Conservation (phyloP, 1,139 yeast species). For the Komagataea norvegica region DNA sequence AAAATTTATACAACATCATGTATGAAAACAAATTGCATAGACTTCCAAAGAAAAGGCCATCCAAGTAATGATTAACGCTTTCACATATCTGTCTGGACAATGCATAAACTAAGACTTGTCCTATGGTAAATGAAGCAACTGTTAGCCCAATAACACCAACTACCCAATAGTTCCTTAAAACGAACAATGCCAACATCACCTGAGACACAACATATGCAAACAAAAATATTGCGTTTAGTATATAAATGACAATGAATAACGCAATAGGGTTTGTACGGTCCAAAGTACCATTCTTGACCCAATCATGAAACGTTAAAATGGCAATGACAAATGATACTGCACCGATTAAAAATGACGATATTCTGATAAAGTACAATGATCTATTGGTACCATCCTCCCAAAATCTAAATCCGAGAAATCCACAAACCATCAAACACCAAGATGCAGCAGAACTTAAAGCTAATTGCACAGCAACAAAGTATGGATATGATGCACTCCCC, state of each 20-base stretch:
- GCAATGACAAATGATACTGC: slow-evolving; percentile 62
- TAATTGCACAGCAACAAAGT: slow-evolving; percentile 76
- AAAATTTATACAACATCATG: slow-evolving; percentile 93
- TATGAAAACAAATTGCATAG: slow-evolving; percentile 72
- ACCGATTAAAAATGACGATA: slow-evolving; percentile 48
- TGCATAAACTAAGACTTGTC: slow-evolving; percentile 71
- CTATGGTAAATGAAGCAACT: slow-evolving; percentile 68
- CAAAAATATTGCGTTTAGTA: slow-evolving; percentile 65
- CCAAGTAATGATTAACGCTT: slow-evolving; percentile 77
- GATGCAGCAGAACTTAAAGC: slow-evolving; percentile 72
- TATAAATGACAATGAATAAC: slow-evolving; percentile 63
- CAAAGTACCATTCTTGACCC: slow-evolving; percentile 40
- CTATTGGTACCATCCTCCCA: slow-evolving; percentile 88
- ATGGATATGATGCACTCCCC: slow-evolving; percentile 66
- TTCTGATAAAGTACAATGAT: slow-evolving; percentile 56
- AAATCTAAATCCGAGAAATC: slow-evolving; percentile 76
- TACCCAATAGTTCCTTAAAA: slow-evolving; percentile 80
- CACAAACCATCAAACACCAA: slow-evolving; percentile 63
- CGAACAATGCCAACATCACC: slow-evolving; percentile 59
- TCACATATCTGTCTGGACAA: slow-evolving; percentile 63
- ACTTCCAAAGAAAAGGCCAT: slow-evolving; percentile 83
- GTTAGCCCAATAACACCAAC: slow-evolving; percentile 74
- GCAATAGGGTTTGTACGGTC: slow-evolving; percentile 50
- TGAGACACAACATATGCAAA: slow-evolving; percentile 64
- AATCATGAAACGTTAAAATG: slow-evolving; percentile 65